Base-by-base conservation (phyloP, 441 rosid genomes). In the Populus trichocarpa region DNA sequence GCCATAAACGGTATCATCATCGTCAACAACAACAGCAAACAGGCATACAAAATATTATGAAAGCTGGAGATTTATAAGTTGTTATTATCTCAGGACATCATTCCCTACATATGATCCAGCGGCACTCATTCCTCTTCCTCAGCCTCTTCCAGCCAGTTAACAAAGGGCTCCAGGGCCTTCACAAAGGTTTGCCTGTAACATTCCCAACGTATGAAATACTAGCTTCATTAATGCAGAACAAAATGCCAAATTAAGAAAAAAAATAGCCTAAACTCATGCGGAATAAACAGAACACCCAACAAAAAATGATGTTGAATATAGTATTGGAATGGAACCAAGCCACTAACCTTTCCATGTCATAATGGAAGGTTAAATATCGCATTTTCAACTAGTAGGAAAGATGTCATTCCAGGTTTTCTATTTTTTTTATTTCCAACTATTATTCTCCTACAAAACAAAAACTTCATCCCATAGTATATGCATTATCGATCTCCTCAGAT, bases 111-210 rank as follows among this genome's bases (percentile, higher is more conserved):
- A 28, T 25, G 18, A 78, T 61, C 74, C 72, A 72, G 74, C 81
- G 2, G 42, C 65, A 32, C 20, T 88, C 79, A 93, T 69, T 94
- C 99, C 84, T 94, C 98, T 85, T 94, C 98, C 84, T 96, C 99
- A 0, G 98, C 99, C 81, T 94, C 99, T 80, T 94, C 98, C 85
- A 96, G 95, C 99, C 98, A 94, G 22, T 86, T 92, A 84, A 96
- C 97, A 69, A 96, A 93, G 22, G 97, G 92, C 88, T 96, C 99
- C 77, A 96, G 71, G 59, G 97, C 88, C 87, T 93, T 96, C 87
- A 96, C 98, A 85, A 96, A 92, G 77, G 83, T 87, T 90, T 93
- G 97, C 92, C 99, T 96, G 81, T 68, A 72, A 40, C 30, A 79
- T 33, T 75, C 67, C n/a, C 6, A 20, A 10, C 25, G 33, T 22